Evolutionary conservation across 257 asterid genomes (phyloP).

Genomic region (Solanum dulcamara): DNA sequence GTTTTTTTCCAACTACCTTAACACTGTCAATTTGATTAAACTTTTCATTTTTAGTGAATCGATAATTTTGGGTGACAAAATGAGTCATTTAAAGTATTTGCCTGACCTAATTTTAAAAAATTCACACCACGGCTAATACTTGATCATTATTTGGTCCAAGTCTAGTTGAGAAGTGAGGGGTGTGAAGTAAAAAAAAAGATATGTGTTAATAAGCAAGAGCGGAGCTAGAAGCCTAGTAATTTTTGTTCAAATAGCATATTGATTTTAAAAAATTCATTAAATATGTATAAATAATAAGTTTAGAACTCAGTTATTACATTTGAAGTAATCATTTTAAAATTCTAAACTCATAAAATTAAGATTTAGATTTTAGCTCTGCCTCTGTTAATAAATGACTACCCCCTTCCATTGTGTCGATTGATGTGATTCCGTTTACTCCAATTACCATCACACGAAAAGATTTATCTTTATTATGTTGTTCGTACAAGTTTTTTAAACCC

Average conservation of each 20-base stretch:
- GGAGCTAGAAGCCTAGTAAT: no score
- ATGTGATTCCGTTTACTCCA: neutral
- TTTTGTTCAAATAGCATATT: no score
- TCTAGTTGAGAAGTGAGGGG: no score
- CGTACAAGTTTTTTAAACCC: neutral
- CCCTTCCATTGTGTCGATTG: neutral
- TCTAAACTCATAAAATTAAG: neutral
- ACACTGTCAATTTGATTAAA: neutral
- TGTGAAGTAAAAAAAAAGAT: neutral
- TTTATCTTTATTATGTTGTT: neutral
- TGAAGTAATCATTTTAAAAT: neutral
- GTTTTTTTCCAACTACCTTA: neutral
- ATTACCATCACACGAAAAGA: neutral
- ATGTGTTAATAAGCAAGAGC: no score
- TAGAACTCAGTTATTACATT: neutral
- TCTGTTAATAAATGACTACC: neutral
- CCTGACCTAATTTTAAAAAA: neutral
- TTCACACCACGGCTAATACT: neutral
- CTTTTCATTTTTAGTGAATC: neutral
- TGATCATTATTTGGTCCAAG: neutral
- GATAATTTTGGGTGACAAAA: neutral
- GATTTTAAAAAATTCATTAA: no score
- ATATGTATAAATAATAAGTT: neutral
- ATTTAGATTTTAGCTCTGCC: accelerated
- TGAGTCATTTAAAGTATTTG: neutral